phyloP scores from a whole-genome alignment of 2,329 filamentous ascomycete genomes.

The Rutstroemia sp. region DNA sequence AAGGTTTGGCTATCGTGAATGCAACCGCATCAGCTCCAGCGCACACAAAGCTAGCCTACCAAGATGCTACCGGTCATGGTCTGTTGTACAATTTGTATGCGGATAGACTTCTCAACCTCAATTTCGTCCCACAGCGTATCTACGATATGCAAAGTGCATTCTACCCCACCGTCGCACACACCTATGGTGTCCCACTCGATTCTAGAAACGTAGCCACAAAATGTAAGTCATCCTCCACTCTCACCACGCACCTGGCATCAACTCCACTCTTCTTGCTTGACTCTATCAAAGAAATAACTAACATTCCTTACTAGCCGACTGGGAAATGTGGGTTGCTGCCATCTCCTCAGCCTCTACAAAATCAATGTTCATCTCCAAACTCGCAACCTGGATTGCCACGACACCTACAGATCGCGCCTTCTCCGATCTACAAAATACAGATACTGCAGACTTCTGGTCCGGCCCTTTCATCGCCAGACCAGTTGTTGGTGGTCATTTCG shows the following conservation, averaged over 20 bases:
- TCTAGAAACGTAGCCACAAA: constrained; percentile 76
- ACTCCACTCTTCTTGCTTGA: too few species aligned
- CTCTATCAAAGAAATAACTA: neutral
- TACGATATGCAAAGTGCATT: constrained; percentile 73
- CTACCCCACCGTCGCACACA: constrained; percentile 64
- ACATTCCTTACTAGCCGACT: constrained; percentile 44
- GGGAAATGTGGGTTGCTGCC: constrained; percentile 79
- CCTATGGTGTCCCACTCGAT: constrained; percentile 77
- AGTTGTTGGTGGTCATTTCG: constrained; percentile 74
- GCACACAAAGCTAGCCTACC: constrained; percentile 74
- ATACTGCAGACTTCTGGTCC: constrained; percentile 51
- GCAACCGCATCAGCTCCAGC: constrained; percentile 41
- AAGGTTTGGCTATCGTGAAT: constrained; percentile 59
- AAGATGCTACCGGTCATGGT: constrained; percentile 45
- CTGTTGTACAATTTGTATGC: constrained; percentile 75
- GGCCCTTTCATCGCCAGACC: constrained; percentile 47
- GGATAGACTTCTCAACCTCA: constrained; percentile 70
- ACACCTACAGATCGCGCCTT: constrained; percentile 65
- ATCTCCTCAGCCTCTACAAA: constrained; percentile 56
- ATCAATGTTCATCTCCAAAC: constrained; percentile 57
- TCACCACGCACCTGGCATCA: neutral
- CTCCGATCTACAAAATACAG: constrained; percentile 71
- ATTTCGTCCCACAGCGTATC: constrained; percentile 65
- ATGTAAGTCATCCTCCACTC: constrained; percentile 31
- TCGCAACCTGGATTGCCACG: constrained; percentile 69